These are phyloP conservation scores for Amanita rubescens DNA, from an alignment of 768 basidiomycete genomes.

Conservation along the genomic window DNA sequence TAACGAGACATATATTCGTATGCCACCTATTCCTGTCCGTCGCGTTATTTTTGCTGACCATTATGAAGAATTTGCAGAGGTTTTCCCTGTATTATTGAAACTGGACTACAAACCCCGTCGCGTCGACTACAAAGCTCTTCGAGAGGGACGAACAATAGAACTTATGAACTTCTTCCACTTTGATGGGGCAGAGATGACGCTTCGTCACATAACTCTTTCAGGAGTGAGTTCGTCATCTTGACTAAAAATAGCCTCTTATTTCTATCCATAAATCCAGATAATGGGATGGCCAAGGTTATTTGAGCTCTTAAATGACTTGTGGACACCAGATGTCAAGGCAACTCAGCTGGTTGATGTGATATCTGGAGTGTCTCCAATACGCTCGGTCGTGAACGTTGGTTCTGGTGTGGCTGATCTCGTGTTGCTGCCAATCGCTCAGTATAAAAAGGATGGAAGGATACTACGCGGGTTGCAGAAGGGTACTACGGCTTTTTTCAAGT, in stretches of 20 bases:
- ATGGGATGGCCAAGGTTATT: slow-evolving; percentile 90
- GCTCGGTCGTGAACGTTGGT: slow-evolving; percentile 95
- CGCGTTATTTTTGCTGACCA: slow-evolving; percentile 48
- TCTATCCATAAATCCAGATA: slow-evolving; percentile 43
- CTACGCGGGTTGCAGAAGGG: slow-evolving; percentile 93
- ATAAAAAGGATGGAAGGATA: slow-evolving; percentile 92
- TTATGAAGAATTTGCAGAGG: slow-evolving; percentile 77
- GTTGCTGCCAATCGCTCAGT: slow-evolving; percentile 92
- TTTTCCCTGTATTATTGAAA: slow-evolving; percentile 92
- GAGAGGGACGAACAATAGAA: slow-evolving; percentile 89
- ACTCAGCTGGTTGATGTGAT: slow-evolving; percentile 97
- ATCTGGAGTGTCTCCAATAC: slow-evolving; percentile 92
- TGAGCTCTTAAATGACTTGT: slow-evolving; percentile 91
- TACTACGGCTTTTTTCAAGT: slow-evolving; percentile 86
- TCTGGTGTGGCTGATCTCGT: slow-evolving; percentile 96
- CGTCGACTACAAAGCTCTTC: slow-evolving; percentile 87
- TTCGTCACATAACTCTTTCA: slow-evolving; percentile 84
- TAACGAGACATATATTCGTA: slow-evolving; percentile 40
- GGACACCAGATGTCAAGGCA: slow-evolving; percentile 99
- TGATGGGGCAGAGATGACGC: slow-evolving; percentile 96
- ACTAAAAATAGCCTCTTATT: not conserved
- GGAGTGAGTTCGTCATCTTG: slow-evolving; percentile 54
- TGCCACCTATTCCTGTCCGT: slow-evolving; percentile 18
- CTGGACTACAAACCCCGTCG: slow-evolving; percentile 97
- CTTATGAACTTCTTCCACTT: slow-evolving; percentile 99